phyloP scores from a whole-genome alignment of 108 stramenopile genomes.

The Conticribra guillardii region DNA sequence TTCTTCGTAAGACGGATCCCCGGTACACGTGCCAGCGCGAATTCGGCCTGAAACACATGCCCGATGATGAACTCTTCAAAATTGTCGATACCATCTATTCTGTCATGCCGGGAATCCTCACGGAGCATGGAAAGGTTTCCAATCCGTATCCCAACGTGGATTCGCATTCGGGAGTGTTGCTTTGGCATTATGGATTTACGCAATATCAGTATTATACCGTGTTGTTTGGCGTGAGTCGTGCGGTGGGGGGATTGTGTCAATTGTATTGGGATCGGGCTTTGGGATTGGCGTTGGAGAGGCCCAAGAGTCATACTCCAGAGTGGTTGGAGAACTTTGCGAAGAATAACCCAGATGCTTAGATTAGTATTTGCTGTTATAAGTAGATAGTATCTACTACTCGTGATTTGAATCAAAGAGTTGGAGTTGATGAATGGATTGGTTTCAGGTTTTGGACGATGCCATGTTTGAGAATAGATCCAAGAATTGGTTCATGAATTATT shows the following conservation, averaged over 20 bases:
- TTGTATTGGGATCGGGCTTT: conserved; percentile 99
- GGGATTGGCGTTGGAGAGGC: conserved; percentile 98
- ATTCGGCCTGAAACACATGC: conserved; percentile 99
- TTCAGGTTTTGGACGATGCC: no score
- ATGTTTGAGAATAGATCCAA: no score
- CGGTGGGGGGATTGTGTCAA: conserved; percentile 97
- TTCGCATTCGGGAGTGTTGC: conserved; percentile 96
- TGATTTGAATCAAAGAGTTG: no score
- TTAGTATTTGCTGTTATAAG: no score
- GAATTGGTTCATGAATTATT: no score
- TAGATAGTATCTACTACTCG: no score
- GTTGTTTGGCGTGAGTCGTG: conserved; percentile 97
- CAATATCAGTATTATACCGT: conserved; percentile 99
- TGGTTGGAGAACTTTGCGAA: conserved; percentile 90
- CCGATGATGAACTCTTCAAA: conserved; percentile 97
- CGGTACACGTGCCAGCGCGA: conserved; percentile 99
- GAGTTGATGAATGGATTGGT: no score
- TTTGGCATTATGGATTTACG: conserved; percentile 99
- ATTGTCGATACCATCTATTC: conserved; percentile 98
- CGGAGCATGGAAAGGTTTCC: conserved; percentile 99
- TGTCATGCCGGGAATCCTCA: conserved; percentile 97
- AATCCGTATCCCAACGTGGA: conserved; percentile 99
- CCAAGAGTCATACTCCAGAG: conserved; percentile 98
- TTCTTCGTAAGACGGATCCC: conserved; percentile 98
- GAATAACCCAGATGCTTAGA: conserved; percentile 46